Evolutionary conservation across 768 basidiomycete species (phyloP), one percentile per base, ranked within the genome.

Genomic region (Termitomyces sp.): DNA sequence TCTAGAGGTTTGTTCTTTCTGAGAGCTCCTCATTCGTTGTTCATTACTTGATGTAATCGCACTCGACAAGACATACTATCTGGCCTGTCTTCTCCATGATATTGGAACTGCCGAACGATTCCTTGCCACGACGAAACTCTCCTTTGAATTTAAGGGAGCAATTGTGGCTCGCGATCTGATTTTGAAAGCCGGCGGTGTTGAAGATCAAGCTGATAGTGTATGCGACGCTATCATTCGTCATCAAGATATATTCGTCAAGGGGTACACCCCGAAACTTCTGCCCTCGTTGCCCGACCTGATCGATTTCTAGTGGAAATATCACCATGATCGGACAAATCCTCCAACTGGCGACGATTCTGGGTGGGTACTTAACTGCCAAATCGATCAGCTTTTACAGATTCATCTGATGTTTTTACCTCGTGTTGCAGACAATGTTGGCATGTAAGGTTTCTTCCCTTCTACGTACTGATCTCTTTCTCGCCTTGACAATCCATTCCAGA

Each of bases 111-210:
- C 77, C 6, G 73, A 79, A 45, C 70, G 68, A 23, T 82, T 76
- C 62, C 69, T 81, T 45, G 59, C 74, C n/a, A 79, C 75, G 25
- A 82, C 82, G n/a, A 80, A 80, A 58, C 68, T 82, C 67, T 79
- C 77, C 14, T 82, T 83, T 62, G 82, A 83, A 67, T 82, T 80
- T 70, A 79, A 79, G 64, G 79, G 81, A 46, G 81, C 73, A 19
- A 78, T 82, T 52, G 72, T 82, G 12, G 81, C 79, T 35, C 75
- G 80, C 32, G 77, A 81, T 51, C 68, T 77, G 40, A 77, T 82
- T 41, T 63, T 79, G 23, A 63, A 74, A 29, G 65, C 68, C 5
- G 76, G 75, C 2, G 78, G 77, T 12, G 66, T 69, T 1, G 76
- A 77, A 65, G 78, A 82, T 61, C 77, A 81, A 59, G 80, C 81